Base-by-base conservation (phyloP, 805 yeast genomes). In the baker's yeast (Saccharomyces cerevisiae) region DNA sequence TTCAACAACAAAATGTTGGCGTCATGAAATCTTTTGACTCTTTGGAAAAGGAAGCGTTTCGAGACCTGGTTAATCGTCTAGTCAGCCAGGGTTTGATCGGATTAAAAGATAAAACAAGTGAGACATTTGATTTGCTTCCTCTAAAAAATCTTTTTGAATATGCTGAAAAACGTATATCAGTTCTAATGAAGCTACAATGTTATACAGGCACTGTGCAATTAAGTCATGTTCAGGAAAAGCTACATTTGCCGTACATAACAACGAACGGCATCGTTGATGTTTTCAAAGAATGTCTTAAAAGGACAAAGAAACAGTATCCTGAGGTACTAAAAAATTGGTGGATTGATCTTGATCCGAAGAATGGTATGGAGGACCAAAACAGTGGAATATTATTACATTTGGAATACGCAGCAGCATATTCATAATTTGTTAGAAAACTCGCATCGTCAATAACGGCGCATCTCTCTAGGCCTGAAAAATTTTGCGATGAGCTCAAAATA, bases 271-370 rank as follows among this genome's bases (percentile, higher is more conserved):
- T 60, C 6, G 49, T 61, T 5, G 57, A 51, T n/a, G 50, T 59
- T 1, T 54, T 55, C 49, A 57, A 59, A 52, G 58, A 54, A 31
- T 24, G 55, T 14, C 53, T 57, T 10, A 51, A 53, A 48, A 32
- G n/a, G 11, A 10, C 54, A 29, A 28, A 48, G 9, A 22, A 27
- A 29, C 32, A 53, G 28, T 31, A 53, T 53, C 55, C 57, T 11
- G 21, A 36, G 6, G 9, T 41, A 11, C 49, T 59, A 5, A 49
- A 49, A 10, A 50, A 49, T 21, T 64, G 66, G 66, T 64, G 61
- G 59, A 57, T 64, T n/a, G 67, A 62, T 27, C 36, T 55, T 6
- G 57, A 57, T 17, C 8, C 13, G 24, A 36, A 17, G 24, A 21
- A 21, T 1, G 24, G 11, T 8, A 11, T 17, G 5, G 22, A 36